Evolutionary conservation across 1,284 basidiomycete genomes (phyloP).

Genomic region (Erythrobasidium hasegawianum): DNA sequence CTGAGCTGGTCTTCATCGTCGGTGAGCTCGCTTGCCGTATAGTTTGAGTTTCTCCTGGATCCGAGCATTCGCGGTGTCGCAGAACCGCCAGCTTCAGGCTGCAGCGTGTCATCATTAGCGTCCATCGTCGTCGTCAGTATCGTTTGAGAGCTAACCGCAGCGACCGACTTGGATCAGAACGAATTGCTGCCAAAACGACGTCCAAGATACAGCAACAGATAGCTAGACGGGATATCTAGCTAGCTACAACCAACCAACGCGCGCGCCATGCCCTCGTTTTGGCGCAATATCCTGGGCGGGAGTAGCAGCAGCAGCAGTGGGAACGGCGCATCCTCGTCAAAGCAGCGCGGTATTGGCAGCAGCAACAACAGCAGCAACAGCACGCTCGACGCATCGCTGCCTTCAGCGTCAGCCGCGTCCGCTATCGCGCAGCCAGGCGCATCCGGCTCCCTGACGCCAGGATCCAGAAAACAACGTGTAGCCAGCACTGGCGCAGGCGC

Average conservation of each 20-base stretch:
- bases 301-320: constrained; percentile 21
- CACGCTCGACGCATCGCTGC: background rate
- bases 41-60: background rate
- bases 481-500: constrained; percentile 7
- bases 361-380: background rate
- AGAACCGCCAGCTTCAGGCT: no score
- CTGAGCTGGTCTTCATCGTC: background rate
- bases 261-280: constrained; percentile 25
- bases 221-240: no score
- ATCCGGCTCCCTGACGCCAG: background rate
- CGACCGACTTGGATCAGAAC: background rate
- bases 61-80: no score
- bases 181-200: no score
- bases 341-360: background rate
- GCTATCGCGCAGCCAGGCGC: background rate
- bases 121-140: background rate
- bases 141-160: background rate
- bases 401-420: background rate
- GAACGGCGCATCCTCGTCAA: background rate
- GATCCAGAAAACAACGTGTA: background rate
- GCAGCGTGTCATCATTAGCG: background rate
- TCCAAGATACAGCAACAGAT: no score
- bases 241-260: background rate
- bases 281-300: constrained; percentile 22
- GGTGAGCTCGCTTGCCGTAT: background rate